These are phyloP conservation scores for Mycena crocata DNA, from an alignment of 768 basidiomycete genomes.

Conservation along the genomic window DNA sequence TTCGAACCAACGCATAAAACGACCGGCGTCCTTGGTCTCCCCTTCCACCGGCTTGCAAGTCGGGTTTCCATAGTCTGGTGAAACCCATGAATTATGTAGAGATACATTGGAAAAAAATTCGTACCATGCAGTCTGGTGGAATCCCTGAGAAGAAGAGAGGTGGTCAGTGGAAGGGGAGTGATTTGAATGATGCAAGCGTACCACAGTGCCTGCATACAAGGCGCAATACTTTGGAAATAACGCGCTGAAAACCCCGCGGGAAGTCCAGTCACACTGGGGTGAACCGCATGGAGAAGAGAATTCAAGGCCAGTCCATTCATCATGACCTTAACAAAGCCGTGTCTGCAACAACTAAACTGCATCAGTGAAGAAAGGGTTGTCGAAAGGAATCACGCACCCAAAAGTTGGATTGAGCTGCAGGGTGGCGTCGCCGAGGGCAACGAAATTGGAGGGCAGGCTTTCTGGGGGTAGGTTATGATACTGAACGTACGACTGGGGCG, in stretches of 20 bases:
- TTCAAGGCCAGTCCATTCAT: slow-evolving; percentile 36
- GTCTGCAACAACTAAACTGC: slow-evolving; percentile 11
- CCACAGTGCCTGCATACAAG: slow-evolving; percentile 22
- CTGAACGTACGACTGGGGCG: slow-evolving; percentile 30
- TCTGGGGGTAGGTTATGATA: slow-evolving; percentile 29
- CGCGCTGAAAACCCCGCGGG: slow-evolving; percentile 7
- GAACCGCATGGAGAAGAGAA: slow-evolving; percentile 19
- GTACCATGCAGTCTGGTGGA: slow-evolving; percentile 30
- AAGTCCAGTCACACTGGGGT: not conserved
- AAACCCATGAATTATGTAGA: no score
- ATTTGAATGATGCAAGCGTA: no score
- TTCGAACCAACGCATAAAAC: slow-evolving; percentile 14
- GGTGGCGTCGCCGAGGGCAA: slow-evolving; percentile 37
- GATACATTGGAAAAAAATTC: no score
- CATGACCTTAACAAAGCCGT: slow-evolving; percentile 37
- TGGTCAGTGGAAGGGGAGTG: no score
- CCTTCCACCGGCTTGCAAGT: slow-evolving; percentile 26
- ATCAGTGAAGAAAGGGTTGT: not conserved
- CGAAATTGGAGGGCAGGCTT: slow-evolving; percentile 35
- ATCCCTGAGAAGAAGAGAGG: slow-evolving; percentile 16
- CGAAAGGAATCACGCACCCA: slow-evolving; percentile 24
- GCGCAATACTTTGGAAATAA: slow-evolving; percentile 17
- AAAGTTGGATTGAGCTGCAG: slow-evolving; percentile 35
- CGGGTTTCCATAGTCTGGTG: slow-evolving; percentile 31
- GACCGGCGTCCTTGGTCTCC: slow-evolving; percentile 15